Base-by-base conservation (phyloP, 768 basidiomycete genomes). In the Crassisporium funariophilum region DNA sequence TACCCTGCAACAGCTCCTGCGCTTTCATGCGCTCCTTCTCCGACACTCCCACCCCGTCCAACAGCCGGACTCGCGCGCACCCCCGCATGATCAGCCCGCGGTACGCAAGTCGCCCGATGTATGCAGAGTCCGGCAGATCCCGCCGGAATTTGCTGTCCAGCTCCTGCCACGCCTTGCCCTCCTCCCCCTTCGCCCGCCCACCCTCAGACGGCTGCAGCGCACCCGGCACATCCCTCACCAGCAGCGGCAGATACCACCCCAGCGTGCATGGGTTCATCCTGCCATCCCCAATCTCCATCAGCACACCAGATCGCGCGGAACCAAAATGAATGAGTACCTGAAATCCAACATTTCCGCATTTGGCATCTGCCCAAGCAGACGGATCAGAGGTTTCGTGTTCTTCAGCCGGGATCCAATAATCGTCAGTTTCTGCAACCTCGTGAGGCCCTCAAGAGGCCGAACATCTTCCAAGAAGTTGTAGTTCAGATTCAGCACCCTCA, bases 221-320 rank as follows among this genome's bases (percentile, higher is more conserved):
- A 8, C 82, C 84, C 56, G 81, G 81, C 42, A 79, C 72, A 57
- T 84, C 83, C 55, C 78, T 74, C 47, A 89, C 82, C 41, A 94
- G 76, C 48, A 98, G 69, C 17, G 97, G 93, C 24, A 97, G 76
- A 67, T 99, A 98, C 88, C 92, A 95, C 5, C 91, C 91, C 9
- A 98, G 83, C 15, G 95, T 98, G 56, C 89, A 92, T 44, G 97
- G 95, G 62, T 99, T 99, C 93, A 98, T 97, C 63, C 77, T 79
- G 56, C 44, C 41, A 33, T n/a, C n/a, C 16, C 41, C 34, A 54
- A 45, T 29, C 38, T 40, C 23, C 43, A 19, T 34, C 42, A 39
- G 49, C 45, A 60, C 25, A 37, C 25, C 29, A 22, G 20, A 48
- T 22, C 21, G 33, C 47, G 47, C 50, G 54, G 41, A 49, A 45